Conservation (phyloP, 1,284 basidiomycete genomes). For the Trichosporon faecale region DNA sequence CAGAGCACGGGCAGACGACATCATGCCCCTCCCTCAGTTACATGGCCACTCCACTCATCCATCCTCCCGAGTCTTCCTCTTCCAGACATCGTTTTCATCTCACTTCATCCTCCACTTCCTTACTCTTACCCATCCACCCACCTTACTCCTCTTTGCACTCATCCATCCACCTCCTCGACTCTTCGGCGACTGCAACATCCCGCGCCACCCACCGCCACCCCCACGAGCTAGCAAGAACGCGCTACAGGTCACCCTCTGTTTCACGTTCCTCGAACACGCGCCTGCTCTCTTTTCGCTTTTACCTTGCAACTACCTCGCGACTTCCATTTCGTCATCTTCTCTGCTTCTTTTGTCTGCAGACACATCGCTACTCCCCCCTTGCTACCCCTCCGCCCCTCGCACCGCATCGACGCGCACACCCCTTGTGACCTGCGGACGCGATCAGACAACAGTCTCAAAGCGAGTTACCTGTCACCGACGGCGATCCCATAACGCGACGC, state of each 20-base stretch:
- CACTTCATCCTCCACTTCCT: background rate
- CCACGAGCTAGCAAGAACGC: background rate
- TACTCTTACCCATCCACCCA: background rate
- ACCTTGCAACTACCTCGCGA: background rate
- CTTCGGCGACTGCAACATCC: background rate
- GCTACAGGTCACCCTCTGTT: background rate
- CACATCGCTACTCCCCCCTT: background rate
- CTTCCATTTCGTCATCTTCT: background rate
- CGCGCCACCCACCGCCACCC: background rate
- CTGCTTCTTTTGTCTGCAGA: background rate
- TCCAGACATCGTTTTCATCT: background rate
- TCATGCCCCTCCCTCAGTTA: background rate
- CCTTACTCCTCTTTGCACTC: background rate
- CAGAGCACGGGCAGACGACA: constrained; percentile 1
- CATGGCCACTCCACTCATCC: background rate
- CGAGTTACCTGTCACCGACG: background rate
- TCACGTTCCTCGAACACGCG: constrained; percentile 8
- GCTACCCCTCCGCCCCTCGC: background rate
- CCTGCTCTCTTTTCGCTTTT: constrained; percentile 6
- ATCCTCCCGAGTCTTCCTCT: background rate
- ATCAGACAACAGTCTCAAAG: background rate
- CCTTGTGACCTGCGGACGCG: background rate
- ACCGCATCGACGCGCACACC: background rate
- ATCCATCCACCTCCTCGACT: background rate
- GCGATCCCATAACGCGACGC: constrained; percentile 8